A percentile compares a stretch with the other conserved stretches of the same genome.
phyloP scores from a whole-genome alignment of 225 moss, liverwort and hornwort genomes.

The Anthoceros angustus region DNA sequence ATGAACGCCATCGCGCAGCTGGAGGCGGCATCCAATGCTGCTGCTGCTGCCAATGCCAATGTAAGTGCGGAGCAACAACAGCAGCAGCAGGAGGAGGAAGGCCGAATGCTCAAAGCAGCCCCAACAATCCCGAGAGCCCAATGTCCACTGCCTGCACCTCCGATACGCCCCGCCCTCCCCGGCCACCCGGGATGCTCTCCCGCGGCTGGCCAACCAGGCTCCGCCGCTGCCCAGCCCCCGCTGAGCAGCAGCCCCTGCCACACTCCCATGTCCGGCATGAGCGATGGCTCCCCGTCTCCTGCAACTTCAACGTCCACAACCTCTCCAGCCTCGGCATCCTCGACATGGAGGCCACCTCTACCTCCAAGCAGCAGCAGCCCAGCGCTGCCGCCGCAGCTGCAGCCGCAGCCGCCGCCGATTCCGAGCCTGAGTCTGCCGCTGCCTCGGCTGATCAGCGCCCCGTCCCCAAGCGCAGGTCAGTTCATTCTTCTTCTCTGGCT shows the following conservation, averaged over 20 bases:
- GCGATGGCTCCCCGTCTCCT: conserved; percentile 19
- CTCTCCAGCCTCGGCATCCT: conserved; percentile 14
- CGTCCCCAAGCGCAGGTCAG: conserved; percentile 19
- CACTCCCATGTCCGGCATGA: conserved; percentile 15
- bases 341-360: conserved; percentile 10
- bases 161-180: conserved; percentile 8
- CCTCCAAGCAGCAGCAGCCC: conserved; percentile 7
- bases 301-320: conserved; percentile 3
- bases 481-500: not conserved
- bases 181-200: conserved; percentile 2
- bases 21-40: not conserved
- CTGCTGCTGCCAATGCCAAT: not conserved
- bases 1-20: conserved; percentile 5
- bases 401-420: not conserved
- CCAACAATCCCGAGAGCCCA: conserved; percentile 8
- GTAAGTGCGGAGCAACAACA: not conserved
- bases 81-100: conserved; percentile 10
- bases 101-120: not conserved
- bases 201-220: not conserved
- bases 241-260: conserved; percentile 11
- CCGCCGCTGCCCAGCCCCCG: conserved; percentile 10
- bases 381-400: no score
- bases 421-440: conserved; percentile 6
- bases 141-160: conserved; percentile 11
- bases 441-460: conserved; percentile 12